These are phyloP conservation scores for Barnettozyma siamensis DNA, from an alignment of 805 yeast species.

Conservation along the genomic window DNA sequence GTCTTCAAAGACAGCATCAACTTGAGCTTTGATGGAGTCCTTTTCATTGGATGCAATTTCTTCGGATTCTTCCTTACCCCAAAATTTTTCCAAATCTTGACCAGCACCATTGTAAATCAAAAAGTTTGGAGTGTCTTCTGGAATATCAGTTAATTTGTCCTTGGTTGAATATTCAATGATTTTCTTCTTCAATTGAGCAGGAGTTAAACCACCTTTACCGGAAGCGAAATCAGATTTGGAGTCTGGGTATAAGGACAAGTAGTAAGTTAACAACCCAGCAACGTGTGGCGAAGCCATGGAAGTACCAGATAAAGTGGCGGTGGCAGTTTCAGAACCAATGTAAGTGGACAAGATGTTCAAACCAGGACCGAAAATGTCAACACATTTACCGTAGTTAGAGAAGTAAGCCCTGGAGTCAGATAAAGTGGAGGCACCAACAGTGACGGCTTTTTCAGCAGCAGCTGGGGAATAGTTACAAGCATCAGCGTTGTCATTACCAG, in stretches of 20 bases:
- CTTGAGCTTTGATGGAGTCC: conserved; percentile 4
- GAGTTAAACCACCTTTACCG: conserved; percentile 51
- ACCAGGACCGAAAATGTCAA: conserved; percentile 96
- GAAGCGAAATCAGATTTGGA: conserved; percentile 56
- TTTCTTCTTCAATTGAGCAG: conserved; percentile 72
- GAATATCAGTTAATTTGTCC: conserved; percentile 53
- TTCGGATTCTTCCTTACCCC: conserved; percentile 14
- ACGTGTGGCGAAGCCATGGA: conserved; percentile 99
- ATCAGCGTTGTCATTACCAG: conserved; percentile 91
- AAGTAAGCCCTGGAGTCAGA: conserved; percentile 90
- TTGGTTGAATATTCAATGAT: conserved; percentile 64
- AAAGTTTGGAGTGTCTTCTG: conserved; percentile 69
- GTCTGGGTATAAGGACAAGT: conserved; percentile 78
- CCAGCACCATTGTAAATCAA: conserved; percentile 83
- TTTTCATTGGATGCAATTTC: conserved; percentile 3
- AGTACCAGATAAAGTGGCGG: conserved; percentile 87
- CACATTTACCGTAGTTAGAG: conserved; percentile 94
- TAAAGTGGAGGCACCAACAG: conserved; percentile 92
- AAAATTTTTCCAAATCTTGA: conserved; percentile 41
- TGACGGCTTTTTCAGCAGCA: conserved; percentile 72
- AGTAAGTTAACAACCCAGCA: conserved; percentile 87
- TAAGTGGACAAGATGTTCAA: conserved; percentile 80
- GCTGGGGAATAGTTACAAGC: conserved; percentile 95
- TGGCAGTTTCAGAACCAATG: conserved; percentile 69
- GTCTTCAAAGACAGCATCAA: conserved; percentile 17